These are phyloP conservation scores for Mycena albidolilacea DNA, from an alignment of 768 basidiomycete species.

Conservation along the genomic window DNA sequence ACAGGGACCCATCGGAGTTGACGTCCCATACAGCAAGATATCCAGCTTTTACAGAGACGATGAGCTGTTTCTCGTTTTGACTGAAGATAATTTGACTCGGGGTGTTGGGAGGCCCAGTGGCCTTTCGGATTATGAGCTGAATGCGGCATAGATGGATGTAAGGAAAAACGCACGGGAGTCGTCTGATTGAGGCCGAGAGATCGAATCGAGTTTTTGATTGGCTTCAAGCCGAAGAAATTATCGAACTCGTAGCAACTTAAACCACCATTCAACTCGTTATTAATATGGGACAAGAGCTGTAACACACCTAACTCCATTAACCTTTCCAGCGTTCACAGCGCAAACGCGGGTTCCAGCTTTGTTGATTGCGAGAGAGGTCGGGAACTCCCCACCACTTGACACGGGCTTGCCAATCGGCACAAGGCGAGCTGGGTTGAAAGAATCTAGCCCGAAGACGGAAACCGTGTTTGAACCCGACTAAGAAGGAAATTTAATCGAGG, in stretches of 20 bases:
- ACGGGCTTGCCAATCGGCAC: slow-evolving; percentile 51
- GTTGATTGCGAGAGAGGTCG: slow-evolving; percentile 54
- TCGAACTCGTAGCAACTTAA: slow-evolving; percentile 29
- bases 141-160: slow-evolving; percentile 16
- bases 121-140: slow-evolving; percentile 10
- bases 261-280: background rate
- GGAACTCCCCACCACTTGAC: slow-evolving; percentile 56
- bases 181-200: slow-evolving; percentile 43
- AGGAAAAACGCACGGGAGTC: slow-evolving; percentile 31
- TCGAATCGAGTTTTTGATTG: slow-evolving; percentile 49
- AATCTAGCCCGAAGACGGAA: slow-evolving; percentile 53
- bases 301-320: slow-evolving; percentile 53
- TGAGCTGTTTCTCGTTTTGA: slow-evolving; percentile 47
- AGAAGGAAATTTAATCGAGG: background rate
- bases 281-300: background rate
- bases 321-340: slow-evolving; percentile 53
- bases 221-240: slow-evolving; percentile 39
- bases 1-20: slow-evolving; percentile 47
- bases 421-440: slow-evolving; percentile 48
- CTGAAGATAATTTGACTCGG: slow-evolving; percentile 51
- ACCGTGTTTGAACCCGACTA: slow-evolving; percentile 58
- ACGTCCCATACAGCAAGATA: slow-evolving; percentile 54
- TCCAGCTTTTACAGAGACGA: slow-evolving; percentile 54
- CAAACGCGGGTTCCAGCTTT: slow-evolving; percentile 48
- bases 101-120: slow-evolving; percentile 35